Evolutionary conservation across 352 stramenopile species (phyloP).

Genomic region (Phytophthora tentaculata): DNA sequence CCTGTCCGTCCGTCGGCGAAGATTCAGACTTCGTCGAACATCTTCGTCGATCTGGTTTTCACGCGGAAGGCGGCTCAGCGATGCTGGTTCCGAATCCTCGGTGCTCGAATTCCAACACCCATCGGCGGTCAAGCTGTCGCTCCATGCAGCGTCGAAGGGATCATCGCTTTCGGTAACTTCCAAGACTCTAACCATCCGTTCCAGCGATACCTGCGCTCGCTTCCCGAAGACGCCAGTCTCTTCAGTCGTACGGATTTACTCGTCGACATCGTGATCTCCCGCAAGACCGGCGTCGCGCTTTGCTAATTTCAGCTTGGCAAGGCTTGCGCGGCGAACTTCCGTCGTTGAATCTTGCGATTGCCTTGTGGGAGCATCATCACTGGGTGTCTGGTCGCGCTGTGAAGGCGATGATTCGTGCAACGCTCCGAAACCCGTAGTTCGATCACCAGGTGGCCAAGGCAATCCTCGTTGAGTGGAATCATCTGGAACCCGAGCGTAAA

Average conservation of each 20-base stretch:
- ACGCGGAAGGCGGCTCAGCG: not conserved
- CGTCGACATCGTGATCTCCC: not conserved
- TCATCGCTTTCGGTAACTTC: not conserved
- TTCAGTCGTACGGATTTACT: not conserved
- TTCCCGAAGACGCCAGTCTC: not conserved
- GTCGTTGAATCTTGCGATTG: not conserved
- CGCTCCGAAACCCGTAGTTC: not conserved
- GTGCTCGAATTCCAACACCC: not conserved
- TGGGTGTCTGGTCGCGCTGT: not conserved
- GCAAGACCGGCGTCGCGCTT: not conserved
- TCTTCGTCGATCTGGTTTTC: not conserved
- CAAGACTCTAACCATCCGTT: not conserved
- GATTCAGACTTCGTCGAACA: not conserved
- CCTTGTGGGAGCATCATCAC: not conserved
- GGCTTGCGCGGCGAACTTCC: not conserved
- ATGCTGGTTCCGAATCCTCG: not conserved
- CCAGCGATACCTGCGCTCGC: not conserved
- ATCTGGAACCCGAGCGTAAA: not conserved
- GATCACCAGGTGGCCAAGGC: not conserved
- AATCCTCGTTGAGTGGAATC: not conserved
- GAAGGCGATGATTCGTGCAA: not conserved
- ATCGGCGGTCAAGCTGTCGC: not conserved
- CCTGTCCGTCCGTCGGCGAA: not conserved
- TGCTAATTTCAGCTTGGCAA: not conserved
- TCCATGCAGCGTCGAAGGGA: not conserved